Percentiles rank a stretch among this genome's conserved stretches.
phyloP scores from a whole-genome alignment of 768 basidiomycete genomes.

The Rhodocollybia butyracea region DNA sequence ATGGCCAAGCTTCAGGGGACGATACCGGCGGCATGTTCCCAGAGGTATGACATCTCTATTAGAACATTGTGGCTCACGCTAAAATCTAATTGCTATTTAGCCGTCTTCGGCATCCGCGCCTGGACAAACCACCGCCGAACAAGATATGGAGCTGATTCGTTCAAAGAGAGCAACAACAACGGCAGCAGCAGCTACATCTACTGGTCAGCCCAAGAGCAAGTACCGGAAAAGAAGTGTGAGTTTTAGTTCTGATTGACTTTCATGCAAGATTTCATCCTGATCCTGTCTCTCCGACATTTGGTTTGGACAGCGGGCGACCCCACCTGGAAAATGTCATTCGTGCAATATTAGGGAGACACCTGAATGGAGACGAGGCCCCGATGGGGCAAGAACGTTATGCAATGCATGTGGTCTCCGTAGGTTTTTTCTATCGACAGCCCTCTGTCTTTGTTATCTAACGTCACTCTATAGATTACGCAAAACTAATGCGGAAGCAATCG shows the following conservation, averaged over 20 bases:
- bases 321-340: conserved; percentile 84
- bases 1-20: conserved; percentile 28
- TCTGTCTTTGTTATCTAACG: not conserved
- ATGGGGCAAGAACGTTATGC: conserved; percentile 79
- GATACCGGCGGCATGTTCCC: conserved; percentile 23
- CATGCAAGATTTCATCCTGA: conserved; percentile 11
- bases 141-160: conserved; percentile 83
- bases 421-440: conserved; percentile 24
- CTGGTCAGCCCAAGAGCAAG: conserved; percentile 68
- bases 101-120: conserved; percentile 8
- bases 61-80: not conserved
- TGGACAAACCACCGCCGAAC: conserved; percentile 63
- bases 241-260: conserved; percentile 15
- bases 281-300: conserved; percentile 25
- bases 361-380: conserved; percentile 85
- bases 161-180: conserved; percentile 75
- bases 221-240: conserved; percentile 85
- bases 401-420: conserved; percentile 84
- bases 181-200: conserved; percentile 45
- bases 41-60: conserved; percentile 27
- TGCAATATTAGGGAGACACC: conserved; percentile 86
- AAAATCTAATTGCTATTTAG: conserved; percentile 8
- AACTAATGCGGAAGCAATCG: conserved; percentile 76
- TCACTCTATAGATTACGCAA: conserved; percentile 64
- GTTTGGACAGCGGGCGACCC: conserved; percentile 69